Conservation (phyloP, 1,139 yeast species). For the Lodderomyces orthopsilosis region DNA sequence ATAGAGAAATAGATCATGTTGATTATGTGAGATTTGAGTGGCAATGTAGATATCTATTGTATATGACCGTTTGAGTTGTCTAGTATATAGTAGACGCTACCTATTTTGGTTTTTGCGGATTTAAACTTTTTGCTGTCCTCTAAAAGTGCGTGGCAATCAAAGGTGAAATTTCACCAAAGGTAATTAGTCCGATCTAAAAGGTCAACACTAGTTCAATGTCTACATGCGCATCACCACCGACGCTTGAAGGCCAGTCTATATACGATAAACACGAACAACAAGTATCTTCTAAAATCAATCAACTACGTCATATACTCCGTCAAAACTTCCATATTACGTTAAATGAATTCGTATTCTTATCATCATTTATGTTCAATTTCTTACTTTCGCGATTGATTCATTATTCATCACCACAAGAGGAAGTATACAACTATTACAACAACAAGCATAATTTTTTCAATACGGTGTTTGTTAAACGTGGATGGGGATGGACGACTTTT, state of each 20-base stretch:
- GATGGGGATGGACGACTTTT: conserved; percentile 89
- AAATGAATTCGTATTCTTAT: conserved; percentile 25
- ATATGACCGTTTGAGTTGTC: too few species aligned
- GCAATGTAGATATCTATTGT: too few species aligned
- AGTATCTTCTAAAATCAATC: conserved; percentile 7
- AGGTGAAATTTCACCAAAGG: not conserved
- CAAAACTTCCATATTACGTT: conserved; percentile 1
- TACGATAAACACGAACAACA: conserved; percentile 22
- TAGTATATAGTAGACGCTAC: too few species aligned
- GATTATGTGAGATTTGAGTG: too few species aligned
- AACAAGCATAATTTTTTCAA: conserved; percentile 67
- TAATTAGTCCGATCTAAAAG: not conserved
- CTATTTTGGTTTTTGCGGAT: too few species aligned
- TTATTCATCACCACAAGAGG: conserved; percentile 31
- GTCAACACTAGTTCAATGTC: too few species aligned
- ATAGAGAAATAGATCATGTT: too few species aligned
- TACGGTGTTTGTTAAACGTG: conserved; percentile 72
- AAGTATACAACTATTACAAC: conserved; percentile 55
- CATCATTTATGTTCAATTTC: conserved; percentile 33
- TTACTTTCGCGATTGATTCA: conserved; percentile 34
- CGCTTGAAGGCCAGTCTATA: too few species aligned
- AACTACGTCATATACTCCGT: conserved; percentile 7
- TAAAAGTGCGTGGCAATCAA: not conserved
- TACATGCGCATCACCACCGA: too few species aligned
- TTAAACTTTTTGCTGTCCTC: not conserved